Conservation (phyloP, 1,284 basidiomycete species). For the Puccinia brachypodii region DNA sequence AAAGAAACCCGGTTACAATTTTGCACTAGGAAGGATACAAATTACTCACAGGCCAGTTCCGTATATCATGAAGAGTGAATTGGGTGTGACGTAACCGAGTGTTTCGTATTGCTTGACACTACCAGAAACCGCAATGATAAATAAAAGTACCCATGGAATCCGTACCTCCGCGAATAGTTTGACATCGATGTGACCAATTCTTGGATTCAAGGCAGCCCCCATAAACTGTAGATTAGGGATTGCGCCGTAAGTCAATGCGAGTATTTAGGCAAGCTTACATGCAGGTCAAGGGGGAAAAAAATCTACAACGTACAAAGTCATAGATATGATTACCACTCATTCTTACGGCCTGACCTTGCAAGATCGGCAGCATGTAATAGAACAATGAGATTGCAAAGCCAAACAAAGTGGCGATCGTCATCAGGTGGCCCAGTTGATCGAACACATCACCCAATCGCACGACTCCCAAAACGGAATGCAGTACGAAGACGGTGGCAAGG, state of each 20-base stretch:
- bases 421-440: constrained; percentile 92
- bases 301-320: constrained; percentile 52
- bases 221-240: constrained; percentile 63
- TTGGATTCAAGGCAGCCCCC: constrained; percentile 91
- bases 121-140: constrained; percentile 87
- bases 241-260: not conserved
- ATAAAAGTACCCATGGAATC: constrained; percentile 94
- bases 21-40: constrained; percentile 63
- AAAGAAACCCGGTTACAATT: too few relatives aligned
- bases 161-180: constrained; percentile 99
- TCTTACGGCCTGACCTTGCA: constrained; percentile 72
- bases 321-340: constrained; percentile 91
- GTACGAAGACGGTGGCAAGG: constrained; percentile 70
- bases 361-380: constrained; percentile 74
- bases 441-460: constrained; percentile 94
- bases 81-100: constrained; percentile 88
- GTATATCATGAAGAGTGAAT: constrained; percentile 95
- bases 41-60: constrained; percentile 78
- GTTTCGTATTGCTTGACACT: constrained; percentile 93
- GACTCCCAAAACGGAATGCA: constrained; percentile 73
- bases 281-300: not conserved
- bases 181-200: constrained; percentile 87
- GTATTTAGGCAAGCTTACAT: not conserved
- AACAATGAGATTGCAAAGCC: constrained; percentile 78
- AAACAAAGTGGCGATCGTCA: constrained; percentile 92